Evolutionary conservation across 1,284 basidiomycete genomes (phyloP).

Genomic region (Lignosus rhinocerotis): DNA sequence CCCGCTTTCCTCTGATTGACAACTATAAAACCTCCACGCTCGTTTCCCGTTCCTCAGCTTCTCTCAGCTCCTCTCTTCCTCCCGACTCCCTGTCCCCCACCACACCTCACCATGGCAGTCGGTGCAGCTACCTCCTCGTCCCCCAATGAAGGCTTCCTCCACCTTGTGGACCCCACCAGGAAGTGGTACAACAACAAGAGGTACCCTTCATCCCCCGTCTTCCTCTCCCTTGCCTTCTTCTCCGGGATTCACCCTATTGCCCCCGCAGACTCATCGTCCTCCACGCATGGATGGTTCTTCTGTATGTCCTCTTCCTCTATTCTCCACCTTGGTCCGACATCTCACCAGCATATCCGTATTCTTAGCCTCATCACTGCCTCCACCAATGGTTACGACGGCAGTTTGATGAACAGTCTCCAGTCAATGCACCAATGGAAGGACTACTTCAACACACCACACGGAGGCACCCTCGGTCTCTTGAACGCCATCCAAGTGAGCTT

Average conservation of each 20-base stretch:
- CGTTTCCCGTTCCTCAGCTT: slow-evolving; percentile 34
- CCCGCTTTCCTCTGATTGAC: slow-evolving; percentile 9
- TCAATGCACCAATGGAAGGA: slow-evolving; percentile 59
- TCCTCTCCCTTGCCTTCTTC: neutral
- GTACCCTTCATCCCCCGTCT: slow-evolving; percentile 36
- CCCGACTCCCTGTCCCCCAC: slow-evolving; percentile 20
- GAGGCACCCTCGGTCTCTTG: slow-evolving; percentile 64
- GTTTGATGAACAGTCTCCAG: slow-evolving; percentile 79
- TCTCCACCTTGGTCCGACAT: neutral
- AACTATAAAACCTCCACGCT: slow-evolving; percentile 34
- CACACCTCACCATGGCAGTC: slow-evolving; percentile 49
- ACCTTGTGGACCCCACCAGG: slow-evolving; percentile 62
- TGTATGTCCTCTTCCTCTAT: slow-evolving; percentile 42
- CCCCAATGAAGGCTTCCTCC: slow-evolving; percentile 42
- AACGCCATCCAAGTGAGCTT: slow-evolving; percentile 71
- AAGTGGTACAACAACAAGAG: slow-evolving; percentile 75
- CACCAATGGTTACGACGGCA: slow-evolving; percentile 76
- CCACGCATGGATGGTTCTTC: slow-evolving; percentile 67
- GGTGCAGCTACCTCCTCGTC: slow-evolving; percentile 39
- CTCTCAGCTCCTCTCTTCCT: slow-evolving; percentile 29
- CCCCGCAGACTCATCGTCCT: slow-evolving; percentile 55
- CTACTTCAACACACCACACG: slow-evolving; percentile 57
- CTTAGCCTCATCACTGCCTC: slow-evolving; percentile 71
- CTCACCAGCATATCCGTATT: slow-evolving; percentile 1
- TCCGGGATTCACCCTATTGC: slow-evolving; percentile 6